Evolutionary conservation across 495 filamentous ascomycete genomes (phyloP).

Genomic region (Pseudevernia furfuracea): DNA sequence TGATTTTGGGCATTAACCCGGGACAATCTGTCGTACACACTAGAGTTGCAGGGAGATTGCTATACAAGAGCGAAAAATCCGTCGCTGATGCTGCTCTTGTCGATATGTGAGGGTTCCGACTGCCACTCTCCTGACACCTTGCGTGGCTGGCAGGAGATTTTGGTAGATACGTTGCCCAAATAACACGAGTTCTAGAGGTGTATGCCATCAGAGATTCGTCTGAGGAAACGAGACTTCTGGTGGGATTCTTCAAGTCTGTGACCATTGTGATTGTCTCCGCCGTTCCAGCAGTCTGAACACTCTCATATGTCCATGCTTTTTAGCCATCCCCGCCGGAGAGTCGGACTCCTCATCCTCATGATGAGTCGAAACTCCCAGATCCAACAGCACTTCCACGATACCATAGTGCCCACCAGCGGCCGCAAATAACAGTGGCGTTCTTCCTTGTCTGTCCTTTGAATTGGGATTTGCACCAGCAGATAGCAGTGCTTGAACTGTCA

Average conservation of each 20-base stretch:
- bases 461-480: neutral
- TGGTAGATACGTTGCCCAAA: neutral
- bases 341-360: neutral
- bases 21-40: neutral
- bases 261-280: neutral
- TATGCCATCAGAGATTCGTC: neutral
- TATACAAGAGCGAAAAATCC: neutral
- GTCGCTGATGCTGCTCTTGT: neutral
- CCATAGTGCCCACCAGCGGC: neutral
- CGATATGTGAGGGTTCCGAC: neutral
- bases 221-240: neutral
- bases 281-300: constrained; percentile 1
- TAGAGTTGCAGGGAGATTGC: neutral
- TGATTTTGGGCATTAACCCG: neutral
- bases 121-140: neutral
- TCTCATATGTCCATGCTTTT: neutral
- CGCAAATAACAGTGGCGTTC: neutral
- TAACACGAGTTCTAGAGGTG: neutral
- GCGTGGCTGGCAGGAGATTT: neutral
- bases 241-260: neutral
- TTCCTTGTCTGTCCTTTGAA: neutral
- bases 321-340: neutral
- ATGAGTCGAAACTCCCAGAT: neutral
- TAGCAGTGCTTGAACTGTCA: neutral
- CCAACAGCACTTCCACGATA: neutral